Evolutionary conservation across 768 basidiomycete species (phyloP).

Genomic region (Sarcomyxa edulis): DNA sequence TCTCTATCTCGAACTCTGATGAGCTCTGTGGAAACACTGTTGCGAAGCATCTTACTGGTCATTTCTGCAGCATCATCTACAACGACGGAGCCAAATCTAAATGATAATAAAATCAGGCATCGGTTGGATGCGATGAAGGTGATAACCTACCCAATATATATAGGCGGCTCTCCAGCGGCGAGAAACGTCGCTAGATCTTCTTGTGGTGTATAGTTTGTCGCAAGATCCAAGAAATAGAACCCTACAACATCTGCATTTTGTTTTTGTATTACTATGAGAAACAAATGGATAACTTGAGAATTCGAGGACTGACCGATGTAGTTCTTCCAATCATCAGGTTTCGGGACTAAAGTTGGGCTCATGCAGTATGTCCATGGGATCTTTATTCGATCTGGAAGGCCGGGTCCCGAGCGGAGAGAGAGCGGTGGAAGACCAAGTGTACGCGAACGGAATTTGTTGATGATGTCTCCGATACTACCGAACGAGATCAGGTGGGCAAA

Average conservation of each 20-base stretch:
- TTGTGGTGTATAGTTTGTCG: slow-evolving; percentile 40
- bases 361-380: slow-evolving; percentile 64
- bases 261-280: not conserved
- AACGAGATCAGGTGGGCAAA: not conserved
- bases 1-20: too few species aligned
- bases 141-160: slow-evolving; percentile 49
- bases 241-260: slow-evolving; percentile 47
- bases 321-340: slow-evolving; percentile 59
- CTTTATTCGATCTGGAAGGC: slow-evolving; percentile 45
- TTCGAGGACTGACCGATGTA: slow-evolving; percentile 52
- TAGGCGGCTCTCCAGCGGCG: slow-evolving; percentile 41
- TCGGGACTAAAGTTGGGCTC: slow-evolving; percentile 51
- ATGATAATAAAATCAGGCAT: not conserved
- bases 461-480: slow-evolving; percentile 49
- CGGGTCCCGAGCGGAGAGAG: slow-evolving; percentile 42
- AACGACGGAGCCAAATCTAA: slow-evolving; percentile 57
- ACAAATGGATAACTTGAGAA: not conserved
- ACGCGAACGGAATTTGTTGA: slow-evolving; percentile 49
- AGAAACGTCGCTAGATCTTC: slow-evolving; percentile 45
- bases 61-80: slow-evolving; percentile 49
- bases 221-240: slow-evolving; percentile 58
- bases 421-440: slow-evolving; percentile 46
- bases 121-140: not conserved
- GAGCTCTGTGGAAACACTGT: too few species aligned
- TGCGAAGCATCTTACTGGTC: slow-evolving; percentile 47